Evolutionary conservation across 768 basidiomycete genomes (phyloP).

Genomic region (Boletus tomentosulus): DNA sequence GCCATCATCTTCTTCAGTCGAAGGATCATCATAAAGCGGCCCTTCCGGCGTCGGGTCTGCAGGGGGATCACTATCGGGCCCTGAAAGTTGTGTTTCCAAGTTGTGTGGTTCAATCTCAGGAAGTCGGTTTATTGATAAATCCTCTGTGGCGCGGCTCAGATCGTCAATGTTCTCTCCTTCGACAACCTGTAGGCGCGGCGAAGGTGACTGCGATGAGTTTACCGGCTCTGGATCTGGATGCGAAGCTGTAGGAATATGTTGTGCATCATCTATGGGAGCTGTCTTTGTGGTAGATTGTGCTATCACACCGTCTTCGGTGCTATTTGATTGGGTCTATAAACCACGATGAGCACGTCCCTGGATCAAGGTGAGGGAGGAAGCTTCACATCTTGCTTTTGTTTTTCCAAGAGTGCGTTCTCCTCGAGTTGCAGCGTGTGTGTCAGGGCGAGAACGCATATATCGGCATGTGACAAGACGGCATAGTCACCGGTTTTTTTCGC

Average conservation of each 20-base stretch:
- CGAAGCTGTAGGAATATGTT: not conserved
- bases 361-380: slow-evolving; percentile 5
- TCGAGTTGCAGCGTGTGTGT: slow-evolving; percentile 72
- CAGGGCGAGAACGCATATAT: slow-evolving; percentile 87
- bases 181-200: not conserved
- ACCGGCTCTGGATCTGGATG: not conserved
- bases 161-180: slow-evolving; percentile 1
- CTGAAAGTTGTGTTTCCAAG: slow-evolving; percentile 23
- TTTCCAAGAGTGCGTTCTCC: slow-evolving; percentile 31
- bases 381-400: slow-evolving; percentile 29
- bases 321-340: slow-evolving; percentile 8
- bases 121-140: slow-evolving; percentile 9
- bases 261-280: slow-evolving; percentile 1
- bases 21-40: slow-evolving; percentile 70
- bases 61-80: slow-evolving; percentile 1
- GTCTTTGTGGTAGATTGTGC: not conserved
- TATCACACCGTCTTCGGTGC: not conserved
- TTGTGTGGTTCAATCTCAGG: slow-evolving; percentile 33
- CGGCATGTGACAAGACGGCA: slow-evolving; percentile 83
- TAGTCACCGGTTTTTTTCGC: slow-evolving; percentile 98
- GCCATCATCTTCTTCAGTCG: slow-evolving; percentile 70
- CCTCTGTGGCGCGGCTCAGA: slow-evolving; percentile 9
- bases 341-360: not conserved
- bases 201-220: not conserved
- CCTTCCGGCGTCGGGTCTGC: slow-evolving; percentile 10